Evolutionary conservation across 106 monocot species (phyloP), one percentile per base, ranked within the genome.

Genomic region (Vanilla planifolia): DNA sequence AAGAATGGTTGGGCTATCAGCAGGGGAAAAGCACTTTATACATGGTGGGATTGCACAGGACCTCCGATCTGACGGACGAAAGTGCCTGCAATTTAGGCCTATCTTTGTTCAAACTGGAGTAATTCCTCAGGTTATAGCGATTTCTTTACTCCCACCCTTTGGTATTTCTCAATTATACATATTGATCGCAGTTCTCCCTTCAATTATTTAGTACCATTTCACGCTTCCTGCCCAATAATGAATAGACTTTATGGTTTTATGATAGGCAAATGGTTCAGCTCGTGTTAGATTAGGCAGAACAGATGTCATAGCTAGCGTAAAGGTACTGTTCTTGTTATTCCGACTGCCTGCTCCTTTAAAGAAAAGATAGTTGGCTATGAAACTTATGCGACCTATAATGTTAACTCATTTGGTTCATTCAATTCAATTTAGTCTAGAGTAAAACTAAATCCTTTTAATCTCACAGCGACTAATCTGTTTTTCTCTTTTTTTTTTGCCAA

Each of bases 211-310:
- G 15, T 8, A 10, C 42, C 25, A 16, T 1, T 43, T 51, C 9
- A 21, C 34, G 44, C 23, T 68, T 55, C 17, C 16, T 51, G 23
- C 10, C 26, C 48, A 44, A 8, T 40, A 14, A 16, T 19, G 22
- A 35, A 26, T n/a, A 28, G 10, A 43, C 22, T 71, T 59, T 2
- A 57, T 41, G 59, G 19, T 62, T 43, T 43, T 19, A 9, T 61
- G 19, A 33, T 52, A 93, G 94, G 94, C 94, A 24, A 83, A 68
- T 62, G 94, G 94, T 28, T 95, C 89, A 0, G 85, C 83, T 48
- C 77, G 86, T 67, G 89, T 89, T 51, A 80, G 75, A 61, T 63
- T 89, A 11, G 94, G 94, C 36, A 73, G 78, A n/a, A 95, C 94
- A 3, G 86, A 89, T 53, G 89, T 95, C 28, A 86, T 95, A 66